phyloP scores from a whole-genome alignment of 2,329 filamentous ascomycete genomes.

The Colletotrichum limetticola region DNA sequence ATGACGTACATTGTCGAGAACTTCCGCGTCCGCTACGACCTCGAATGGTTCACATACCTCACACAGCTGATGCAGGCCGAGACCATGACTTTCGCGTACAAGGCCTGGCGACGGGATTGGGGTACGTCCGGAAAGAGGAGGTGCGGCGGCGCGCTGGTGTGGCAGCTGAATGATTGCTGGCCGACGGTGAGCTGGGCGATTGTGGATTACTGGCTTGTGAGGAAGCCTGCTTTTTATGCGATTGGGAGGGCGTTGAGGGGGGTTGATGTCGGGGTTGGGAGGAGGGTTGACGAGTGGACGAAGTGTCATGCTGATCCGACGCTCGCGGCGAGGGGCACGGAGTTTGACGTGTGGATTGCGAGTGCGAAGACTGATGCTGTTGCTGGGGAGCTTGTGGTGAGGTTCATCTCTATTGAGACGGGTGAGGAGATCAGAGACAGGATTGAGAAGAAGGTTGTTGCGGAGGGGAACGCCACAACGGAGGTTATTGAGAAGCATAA shows the following conservation, averaged over 20 bases:
- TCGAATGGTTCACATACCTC: slow-evolving; percentile 81
- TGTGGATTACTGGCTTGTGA: slow-evolving; percentile 47
- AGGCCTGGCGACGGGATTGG: slow-evolving; percentile 72
- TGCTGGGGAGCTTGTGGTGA: slow-evolving; percentile 43
- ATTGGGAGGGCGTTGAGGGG: slow-evolving; percentile 68
- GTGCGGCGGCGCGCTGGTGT: slow-evolving; percentile 74
- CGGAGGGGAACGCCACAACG: slow-evolving; percentile 51
- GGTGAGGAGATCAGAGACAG: slow-evolving; percentile 47
- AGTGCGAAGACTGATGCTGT: slow-evolving; percentile 43
- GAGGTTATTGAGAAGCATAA: slow-evolving; percentile 49
- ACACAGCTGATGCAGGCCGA: slow-evolving; percentile 66
- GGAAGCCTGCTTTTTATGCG: slow-evolving; percentile 35
- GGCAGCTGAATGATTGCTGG: slow-evolving; percentile 79
- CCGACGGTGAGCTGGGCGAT: slow-evolving; percentile 74
- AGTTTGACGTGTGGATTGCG: slow-evolving; percentile 57
- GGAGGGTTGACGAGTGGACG: slow-evolving; percentile 55
- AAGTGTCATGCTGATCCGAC: slow-evolving; percentile 55
- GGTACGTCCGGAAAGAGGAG: slow-evolving; percentile 62
- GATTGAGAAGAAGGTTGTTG: slow-evolving; percentile 39
- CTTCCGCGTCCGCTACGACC: slow-evolving; percentile 64
- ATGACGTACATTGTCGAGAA: slow-evolving; percentile 83
- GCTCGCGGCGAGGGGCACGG: slow-evolving; percentile 46
- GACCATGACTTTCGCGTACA: slow-evolving; percentile 61
- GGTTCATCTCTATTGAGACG: slow-evolving; percentile 53
- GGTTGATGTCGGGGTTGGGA: slow-evolving; percentile 67